Base-by-base conservation (phyloP, 2,329 filamentous ascomycete genomes). In the Fusarium nygamai region DNA sequence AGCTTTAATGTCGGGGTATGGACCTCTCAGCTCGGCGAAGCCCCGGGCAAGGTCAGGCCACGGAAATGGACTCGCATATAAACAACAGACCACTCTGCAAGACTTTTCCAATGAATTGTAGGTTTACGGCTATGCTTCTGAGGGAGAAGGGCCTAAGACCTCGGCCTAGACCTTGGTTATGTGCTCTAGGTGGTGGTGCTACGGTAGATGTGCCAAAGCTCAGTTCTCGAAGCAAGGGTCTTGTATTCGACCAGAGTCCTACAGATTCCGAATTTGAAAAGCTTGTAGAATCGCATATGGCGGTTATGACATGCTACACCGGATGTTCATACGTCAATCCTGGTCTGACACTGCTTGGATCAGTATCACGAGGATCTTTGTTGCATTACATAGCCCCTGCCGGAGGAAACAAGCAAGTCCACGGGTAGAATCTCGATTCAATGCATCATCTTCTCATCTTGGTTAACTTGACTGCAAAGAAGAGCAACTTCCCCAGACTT, bases 1-100 rank as follows among this genome's bases (percentile, higher is more conserved):
- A 75, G 73, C 60, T 75, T 41, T 31, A 54, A 75, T 61, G 69
- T 74, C 72, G 72, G 72, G 72, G 68, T 64, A 67, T 64, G 63
- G 54, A 58, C 66, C 31, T 72, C 68, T 75, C 66, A 75, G 66
- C 73, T 75, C 73, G 73, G 62, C 47, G 54, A 75, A 62, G 58
- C 58, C 56, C 67, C 44, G 61, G 67, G 36, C 10, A 19, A 44
- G 36, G 51, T 74, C 71, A 74, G 57, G 38, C 69, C 72, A 70
- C 46, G 33, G 38, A 44, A 54, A 44, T 53, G 57, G 56, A 24
- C 48, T 50, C 27, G 39, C 64, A 47, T 67, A 41, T 71, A 27
- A 34, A 68, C 22, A 36, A 68, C 58, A 61, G 39, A 72, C 67
- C 67, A 71, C 48, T 60, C 61, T 72, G 39, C 19, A 44, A 39